These are phyloP conservation scores for Suillus plorans DNA, from an alignment of 768 basidiomycete genomes.

Conservation along the genomic window DNA sequence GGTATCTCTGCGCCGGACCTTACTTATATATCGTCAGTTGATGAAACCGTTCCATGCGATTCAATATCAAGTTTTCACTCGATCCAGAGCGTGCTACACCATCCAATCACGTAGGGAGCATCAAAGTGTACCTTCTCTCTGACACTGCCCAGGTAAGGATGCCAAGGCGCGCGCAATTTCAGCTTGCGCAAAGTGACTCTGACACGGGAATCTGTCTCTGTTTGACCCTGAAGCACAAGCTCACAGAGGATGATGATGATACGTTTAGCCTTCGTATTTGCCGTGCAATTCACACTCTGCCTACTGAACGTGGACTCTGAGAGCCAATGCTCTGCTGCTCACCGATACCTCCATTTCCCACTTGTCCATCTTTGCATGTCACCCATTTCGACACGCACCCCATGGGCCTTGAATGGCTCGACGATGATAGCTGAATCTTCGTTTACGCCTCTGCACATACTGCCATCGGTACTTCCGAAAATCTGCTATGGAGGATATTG, in stretches of 20 bases:
- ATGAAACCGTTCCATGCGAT: constrained; percentile 56
- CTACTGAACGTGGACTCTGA: constrained; percentile 27
- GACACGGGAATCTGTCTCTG: constrained; percentile 37
- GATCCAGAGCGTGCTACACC: constrained; percentile 33
- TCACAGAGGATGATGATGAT: constrained; percentile 34
- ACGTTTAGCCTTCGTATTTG: not conserved
- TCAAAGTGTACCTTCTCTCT: constrained; percentile 76
- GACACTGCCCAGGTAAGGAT: constrained; percentile 43
- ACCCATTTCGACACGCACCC: constrained; percentile 76
- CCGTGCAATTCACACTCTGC: constrained; percentile 17
- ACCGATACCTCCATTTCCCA: constrained; percentile 70
- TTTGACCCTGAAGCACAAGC: constrained; percentile 49
- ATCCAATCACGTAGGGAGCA: constrained; percentile 64
- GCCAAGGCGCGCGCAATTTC: constrained; percentile 69
- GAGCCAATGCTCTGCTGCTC: constrained; percentile 71
- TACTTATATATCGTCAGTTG: constrained; percentile 44
- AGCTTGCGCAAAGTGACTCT: constrained; percentile 39
- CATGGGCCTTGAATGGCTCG: constrained; percentile 84
- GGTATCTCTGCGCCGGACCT: constrained; percentile 31
- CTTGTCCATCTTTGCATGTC: constrained; percentile 77
- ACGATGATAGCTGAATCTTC: constrained; percentile 65
- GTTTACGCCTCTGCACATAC: no score
- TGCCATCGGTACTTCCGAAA: no score
- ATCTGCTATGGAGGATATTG: no score
- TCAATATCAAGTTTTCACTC: constrained; percentile 44